Evolutionary conservation across 345 rosid species (phyloP).

Genomic region (Bretschneidera sinensis): DNA sequence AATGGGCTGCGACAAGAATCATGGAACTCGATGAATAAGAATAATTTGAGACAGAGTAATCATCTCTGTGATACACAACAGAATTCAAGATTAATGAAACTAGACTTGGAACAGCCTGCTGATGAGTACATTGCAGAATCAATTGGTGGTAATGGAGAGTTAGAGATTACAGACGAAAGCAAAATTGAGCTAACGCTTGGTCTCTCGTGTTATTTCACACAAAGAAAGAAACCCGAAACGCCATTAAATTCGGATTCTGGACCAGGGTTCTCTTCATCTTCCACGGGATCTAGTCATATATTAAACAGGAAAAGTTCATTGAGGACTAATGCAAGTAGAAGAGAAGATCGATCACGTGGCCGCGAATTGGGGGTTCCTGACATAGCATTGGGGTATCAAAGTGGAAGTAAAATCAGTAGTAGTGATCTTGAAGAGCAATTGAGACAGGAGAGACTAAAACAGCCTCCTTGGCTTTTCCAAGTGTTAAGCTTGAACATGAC

Average conservation of each 20-base stretch:
- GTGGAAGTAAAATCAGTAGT: slow-evolving; percentile 19
- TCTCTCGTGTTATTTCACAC: slow-evolving; percentile 38
- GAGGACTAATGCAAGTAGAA: slow-evolving; percentile 8
- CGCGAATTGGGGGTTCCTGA: slow-evolving; percentile 24
- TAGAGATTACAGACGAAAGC: slow-evolving; percentile 63
- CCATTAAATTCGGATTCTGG: slow-evolving; percentile 47
- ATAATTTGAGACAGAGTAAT: slow-evolving; percentile 9
- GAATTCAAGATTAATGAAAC: slow-evolving; percentile 18
- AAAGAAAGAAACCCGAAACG: slow-evolving; percentile 39
- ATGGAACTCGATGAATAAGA: slow-evolving; percentile 1
- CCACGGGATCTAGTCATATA: slow-evolving; percentile 63
- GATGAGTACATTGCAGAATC: slow-evolving; percentile 26
- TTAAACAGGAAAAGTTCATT: slow-evolving; percentile 27
- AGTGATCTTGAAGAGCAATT: slow-evolving; percentile 44
- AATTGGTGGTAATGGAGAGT: slow-evolving; percentile 21
- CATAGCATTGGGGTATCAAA: slow-evolving; percentile 20
- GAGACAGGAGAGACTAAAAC: slow-evolving; percentile 49
- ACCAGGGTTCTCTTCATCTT: slow-evolving; percentile 69
- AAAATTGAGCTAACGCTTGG: slow-evolving; percentile 87
- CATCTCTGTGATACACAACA: slow-evolving; percentile 13
- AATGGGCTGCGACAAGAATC: slow-evolving; percentile 10
- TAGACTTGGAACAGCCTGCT: slow-evolving; percentile 37
- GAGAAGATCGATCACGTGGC: slow-evolving; percentile 4
- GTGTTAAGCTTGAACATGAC: slow-evolving; percentile 71
- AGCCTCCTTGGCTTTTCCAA: slow-evolving; percentile 81